A percentile compares a stretch with the other conserved stretches of the same genome.
Conservation (phyloP, 1,284 basidiomycete species). For the Hemileia vastatrix region DNA sequence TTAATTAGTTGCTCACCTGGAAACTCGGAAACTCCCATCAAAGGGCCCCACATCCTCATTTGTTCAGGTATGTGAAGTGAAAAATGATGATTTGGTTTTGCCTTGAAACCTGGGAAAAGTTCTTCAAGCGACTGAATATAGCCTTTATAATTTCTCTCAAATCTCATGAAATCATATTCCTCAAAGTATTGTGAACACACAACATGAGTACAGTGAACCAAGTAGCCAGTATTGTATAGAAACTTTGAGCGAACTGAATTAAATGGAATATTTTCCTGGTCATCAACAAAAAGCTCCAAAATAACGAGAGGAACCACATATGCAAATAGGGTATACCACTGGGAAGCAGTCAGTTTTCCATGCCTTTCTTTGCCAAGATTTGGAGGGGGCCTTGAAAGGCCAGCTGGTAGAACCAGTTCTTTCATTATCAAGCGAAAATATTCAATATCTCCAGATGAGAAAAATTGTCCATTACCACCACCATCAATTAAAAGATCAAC, state of each 20-base stretch:
- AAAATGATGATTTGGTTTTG: slow-evolving; percentile 16
- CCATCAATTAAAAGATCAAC: background rate
- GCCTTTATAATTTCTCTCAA: background rate
- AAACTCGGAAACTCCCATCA: slow-evolving; percentile 1
- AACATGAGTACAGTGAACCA: slow-evolving; percentile 3
- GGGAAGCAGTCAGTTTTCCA: background rate
- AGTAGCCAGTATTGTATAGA: background rate
- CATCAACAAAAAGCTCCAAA: background rate
- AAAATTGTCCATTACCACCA: background rate
- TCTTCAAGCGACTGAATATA: background rate
- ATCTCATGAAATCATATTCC: background rate
- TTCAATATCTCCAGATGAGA: background rate
- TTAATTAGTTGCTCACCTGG: slow-evolving; percentile 6
- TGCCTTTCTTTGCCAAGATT: background rate
- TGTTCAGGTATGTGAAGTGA: slow-evolving; percentile 12
- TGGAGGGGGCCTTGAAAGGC: background rate
- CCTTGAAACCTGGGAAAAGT: background rate
- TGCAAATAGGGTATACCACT: background rate
- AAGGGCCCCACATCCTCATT: slow-evolving; percentile 8
- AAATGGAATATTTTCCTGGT: background rate
- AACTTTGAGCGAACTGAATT: background rate
- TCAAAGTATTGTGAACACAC: background rate
- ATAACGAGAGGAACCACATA: background rate
- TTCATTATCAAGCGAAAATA: background rate
- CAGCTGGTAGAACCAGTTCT: background rate